Conservation (phyloP, 2,329 filamentous ascomycete genomes). For the Aspergillus ruber region DNA sequence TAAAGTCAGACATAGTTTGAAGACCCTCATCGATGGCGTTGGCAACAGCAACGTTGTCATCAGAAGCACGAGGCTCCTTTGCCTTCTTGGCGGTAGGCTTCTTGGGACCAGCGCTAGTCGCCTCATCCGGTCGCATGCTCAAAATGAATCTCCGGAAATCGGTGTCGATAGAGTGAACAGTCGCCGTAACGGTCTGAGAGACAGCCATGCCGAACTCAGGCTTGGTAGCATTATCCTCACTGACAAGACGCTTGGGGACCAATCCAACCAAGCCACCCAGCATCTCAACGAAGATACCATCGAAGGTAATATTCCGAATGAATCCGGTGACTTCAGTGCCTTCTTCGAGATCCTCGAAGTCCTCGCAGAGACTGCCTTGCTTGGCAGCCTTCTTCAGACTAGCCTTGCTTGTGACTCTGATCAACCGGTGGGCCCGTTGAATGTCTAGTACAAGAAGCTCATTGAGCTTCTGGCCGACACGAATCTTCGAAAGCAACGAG, state of each 20-base stretch:
- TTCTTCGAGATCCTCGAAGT: conserved; percentile 64
- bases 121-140: conserved; percentile 48
- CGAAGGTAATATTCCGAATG: conserved; percentile 74
- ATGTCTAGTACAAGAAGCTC: conserved; percentile 86
- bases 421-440: conserved; percentile 65
- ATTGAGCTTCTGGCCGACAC: conserved; percentile 73
- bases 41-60: conserved; percentile 25
- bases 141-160: conserved; percentile 64
- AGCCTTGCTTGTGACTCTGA: conserved; percentile 75
- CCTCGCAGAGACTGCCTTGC: conserved; percentile 63
- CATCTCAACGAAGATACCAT: conserved; percentile 85
- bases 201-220: conserved; percentile 73
- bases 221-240: conserved; percentile 60
- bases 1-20: conserved; percentile 63
- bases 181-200: conserved; percentile 67
- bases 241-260: conserved; percentile 70
- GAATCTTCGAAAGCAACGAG: conserved; percentile 70
- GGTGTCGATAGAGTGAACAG: conserved; percentile 65
- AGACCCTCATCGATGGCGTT: conserved; percentile 62
- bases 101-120: conserved; percentile 45
- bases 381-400: conserved; percentile 71
- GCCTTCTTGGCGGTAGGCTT: conserved; percentile 17
- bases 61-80: conserved; percentile 31
- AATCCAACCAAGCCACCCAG: conserved; percentile 69
- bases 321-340: conserved; percentile 69